Evolutionary conservation across 1,284 basidiomycete genomes (phyloP), one percentile per base, ranked within the genome.

Genomic region (Vanrija sp.): DNA sequence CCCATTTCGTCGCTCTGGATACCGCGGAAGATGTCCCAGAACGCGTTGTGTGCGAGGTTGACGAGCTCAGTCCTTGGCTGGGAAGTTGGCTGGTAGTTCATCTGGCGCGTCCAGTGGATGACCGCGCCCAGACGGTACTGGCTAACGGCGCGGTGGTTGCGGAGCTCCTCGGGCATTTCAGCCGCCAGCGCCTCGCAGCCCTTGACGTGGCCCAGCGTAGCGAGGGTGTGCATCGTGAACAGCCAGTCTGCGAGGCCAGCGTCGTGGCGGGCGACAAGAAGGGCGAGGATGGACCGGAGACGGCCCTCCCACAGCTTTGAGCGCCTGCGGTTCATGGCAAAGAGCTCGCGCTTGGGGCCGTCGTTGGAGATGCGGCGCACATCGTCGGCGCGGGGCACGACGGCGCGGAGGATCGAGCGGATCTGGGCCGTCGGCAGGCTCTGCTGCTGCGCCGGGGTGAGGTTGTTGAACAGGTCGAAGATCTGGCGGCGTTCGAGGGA

Each of bases 21-120:
- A 6, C 19, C 28, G 9, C 43, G 44, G 52, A 57, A 62, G 6
- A 54, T 43, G 18, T 62, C 52, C 57, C 57, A 58, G 44, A 62
- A 59, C 8, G 57, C 28, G 5, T 46, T 28, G 38, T 56, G 42
- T 0, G 57, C 57, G 23, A 46, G 16, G 19, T 59, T 34, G 21
- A 57, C 42, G 10, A 57, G 38, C n/a, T 18, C 38, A 0, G 18
- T 5, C 3, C 6, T 9, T 1, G 60, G 54, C 1, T 21, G 8
- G 4, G 23, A 18, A 5, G 19, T 9, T 3, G 46, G 28, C 18
- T 9, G 14, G 15, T 21, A 46, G 39, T 38, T n/a, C 44, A 55
- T 38, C 15, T 58, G 48, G 34, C 50, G 52, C 1, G 51, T 26
- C 49, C 46, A 59, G 3, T 43, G 49, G 14, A 52, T 18, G n/a